phyloP scores from a whole-genome alignment of 257 asterid species.

The Solanum commersonii region DNA sequence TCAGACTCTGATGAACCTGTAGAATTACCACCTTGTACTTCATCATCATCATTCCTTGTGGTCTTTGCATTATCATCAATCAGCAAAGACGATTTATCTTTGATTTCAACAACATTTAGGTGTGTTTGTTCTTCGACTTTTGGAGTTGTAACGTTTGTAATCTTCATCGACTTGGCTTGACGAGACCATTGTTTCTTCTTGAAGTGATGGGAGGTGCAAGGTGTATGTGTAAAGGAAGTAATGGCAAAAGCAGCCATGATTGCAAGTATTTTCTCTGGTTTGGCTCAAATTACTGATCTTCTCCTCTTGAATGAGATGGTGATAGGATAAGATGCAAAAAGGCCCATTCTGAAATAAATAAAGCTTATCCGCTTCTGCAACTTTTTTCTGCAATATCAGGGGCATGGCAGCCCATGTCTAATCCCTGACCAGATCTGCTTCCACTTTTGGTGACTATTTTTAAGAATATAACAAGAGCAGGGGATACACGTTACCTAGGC shows the following conservation, averaged over 20 bases:
- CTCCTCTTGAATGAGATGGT: neutral
- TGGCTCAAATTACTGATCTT: neutral
- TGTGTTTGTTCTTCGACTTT: slow-evolving; percentile 17
- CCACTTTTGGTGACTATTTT: neutral
- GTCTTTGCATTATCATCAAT: neutral
- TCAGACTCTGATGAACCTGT: slow-evolving; percentile 2
- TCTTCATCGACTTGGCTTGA: slow-evolving; percentile 13
- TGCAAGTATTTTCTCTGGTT: neutral
- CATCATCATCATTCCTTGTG: slow-evolving; percentile 6
- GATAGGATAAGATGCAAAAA: neutral
- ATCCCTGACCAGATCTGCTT: slow-evolving; percentile 1
- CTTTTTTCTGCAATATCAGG: slow-evolving; percentile 15
- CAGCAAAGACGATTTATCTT: neutral
- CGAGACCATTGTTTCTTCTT: slow-evolving; percentile 21
- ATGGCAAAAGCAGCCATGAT: slow-evolving; percentile 49
- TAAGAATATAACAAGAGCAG: neutral
- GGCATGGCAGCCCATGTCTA: slow-evolving; percentile 7
- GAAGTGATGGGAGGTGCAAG: slow-evolving; percentile 28
- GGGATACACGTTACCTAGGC: neutral
- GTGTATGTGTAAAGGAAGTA: slow-evolving; percentile 27
- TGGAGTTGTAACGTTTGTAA: slow-evolving; percentile 17
- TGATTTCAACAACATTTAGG: slow-evolving; percentile 9
- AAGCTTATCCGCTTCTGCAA: slow-evolving; percentile 33
- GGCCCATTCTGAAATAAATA: slow-evolving; percentile 26
- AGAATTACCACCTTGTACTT: neutral